A percentile compares a stretch with the other conserved stretches of the same genome.
These are phyloP conservation scores for Cutaneotrichosporon curvatum DNA, from an alignment of 1,284 basidiomycete species.

Conservation along the genomic window DNA sequence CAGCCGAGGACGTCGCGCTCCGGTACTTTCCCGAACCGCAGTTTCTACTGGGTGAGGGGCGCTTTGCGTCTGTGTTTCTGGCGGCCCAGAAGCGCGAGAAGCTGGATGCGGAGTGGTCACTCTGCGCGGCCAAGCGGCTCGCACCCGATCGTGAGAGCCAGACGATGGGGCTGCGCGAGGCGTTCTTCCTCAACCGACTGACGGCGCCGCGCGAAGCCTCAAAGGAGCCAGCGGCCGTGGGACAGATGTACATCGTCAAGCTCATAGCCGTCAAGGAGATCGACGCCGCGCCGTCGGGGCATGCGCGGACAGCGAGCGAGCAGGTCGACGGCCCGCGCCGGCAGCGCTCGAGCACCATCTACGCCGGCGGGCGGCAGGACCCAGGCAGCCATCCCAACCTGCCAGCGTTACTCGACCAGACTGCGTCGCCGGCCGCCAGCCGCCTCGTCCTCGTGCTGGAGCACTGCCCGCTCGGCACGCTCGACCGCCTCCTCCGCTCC, in stretches of 20 bases:
- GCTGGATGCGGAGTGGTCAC: conserved; percentile 27
- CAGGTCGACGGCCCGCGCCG: conserved; percentile 2
- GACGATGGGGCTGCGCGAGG: conserved; percentile 47
- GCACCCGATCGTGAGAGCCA: conserved; percentile 47
- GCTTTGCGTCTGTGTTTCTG: conserved; percentile 48
- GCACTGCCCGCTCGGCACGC: conserved; percentile 43
- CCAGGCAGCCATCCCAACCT: background rate
- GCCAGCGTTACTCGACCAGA: background rate
- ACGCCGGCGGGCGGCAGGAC: conserved; percentile 2
- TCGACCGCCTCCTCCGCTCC: conserved; percentile 41
- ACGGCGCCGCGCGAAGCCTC: background rate
- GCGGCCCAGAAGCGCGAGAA: conserved; percentile 33
- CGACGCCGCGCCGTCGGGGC: conserved; percentile 4
- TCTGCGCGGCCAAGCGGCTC: conserved; percentile 49
- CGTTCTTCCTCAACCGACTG: conserved; percentile 48
- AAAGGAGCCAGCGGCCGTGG: conserved; percentile 6
- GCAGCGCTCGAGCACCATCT: conserved; percentile 9
- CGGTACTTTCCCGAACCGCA: conserved; percentile 33
- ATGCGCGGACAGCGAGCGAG: background rate
- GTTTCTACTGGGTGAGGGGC: conserved; percentile 47
- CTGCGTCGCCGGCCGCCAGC: background rate
- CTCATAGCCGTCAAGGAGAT: conserved; percentile 42
- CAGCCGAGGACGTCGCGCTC: conserved; percentile 28
- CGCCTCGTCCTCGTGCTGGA: conserved; percentile 45
- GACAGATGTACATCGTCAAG: conserved; percentile 33